Evolutionary conservation across 148 eudicot species (phyloP).

Genomic region (Beta vulgaris): DNA sequence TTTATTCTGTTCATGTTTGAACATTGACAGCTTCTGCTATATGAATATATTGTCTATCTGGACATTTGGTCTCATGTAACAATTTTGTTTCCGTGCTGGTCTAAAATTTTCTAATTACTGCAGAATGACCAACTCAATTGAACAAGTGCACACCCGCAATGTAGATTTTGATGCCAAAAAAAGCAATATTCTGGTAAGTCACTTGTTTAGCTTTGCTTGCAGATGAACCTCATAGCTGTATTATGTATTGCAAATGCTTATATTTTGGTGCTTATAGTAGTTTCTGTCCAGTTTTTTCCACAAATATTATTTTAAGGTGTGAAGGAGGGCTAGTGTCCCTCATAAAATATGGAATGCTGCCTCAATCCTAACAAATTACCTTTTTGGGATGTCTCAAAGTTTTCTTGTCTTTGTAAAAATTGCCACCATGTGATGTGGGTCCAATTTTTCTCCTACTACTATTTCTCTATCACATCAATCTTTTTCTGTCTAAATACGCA

Average conservation of each 20-base stretch:
- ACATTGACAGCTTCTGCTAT: neutral
- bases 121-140: constrained; percentile 87
- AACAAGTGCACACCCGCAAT: constrained; percentile 71
- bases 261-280: neutral
- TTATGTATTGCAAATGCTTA: neutral
- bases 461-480: neutral
- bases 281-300: neutral
- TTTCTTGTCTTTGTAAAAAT: too few species aligned
- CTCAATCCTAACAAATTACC: neutral
- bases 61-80: neutral
- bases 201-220: constrained; percentile 16
- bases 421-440: too few species aligned
- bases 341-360: neutral
- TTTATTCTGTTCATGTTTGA: neutral
- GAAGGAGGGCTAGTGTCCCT: neutral
- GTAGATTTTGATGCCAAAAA: constrained; percentile 78
- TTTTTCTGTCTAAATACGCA: neutral
- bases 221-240: neutral
- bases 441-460: neutral
- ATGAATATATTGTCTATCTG: neutral
- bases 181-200: constrained; percentile 75
- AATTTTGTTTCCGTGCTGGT: neutral
- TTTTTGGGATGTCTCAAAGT: neutral
- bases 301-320: neutral
- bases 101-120: constrained; percentile 24